Evolutionary conservation across 2,329 filamentous ascomycete species (phyloP).

Genomic region (Cercospora brassicicola): DNA sequence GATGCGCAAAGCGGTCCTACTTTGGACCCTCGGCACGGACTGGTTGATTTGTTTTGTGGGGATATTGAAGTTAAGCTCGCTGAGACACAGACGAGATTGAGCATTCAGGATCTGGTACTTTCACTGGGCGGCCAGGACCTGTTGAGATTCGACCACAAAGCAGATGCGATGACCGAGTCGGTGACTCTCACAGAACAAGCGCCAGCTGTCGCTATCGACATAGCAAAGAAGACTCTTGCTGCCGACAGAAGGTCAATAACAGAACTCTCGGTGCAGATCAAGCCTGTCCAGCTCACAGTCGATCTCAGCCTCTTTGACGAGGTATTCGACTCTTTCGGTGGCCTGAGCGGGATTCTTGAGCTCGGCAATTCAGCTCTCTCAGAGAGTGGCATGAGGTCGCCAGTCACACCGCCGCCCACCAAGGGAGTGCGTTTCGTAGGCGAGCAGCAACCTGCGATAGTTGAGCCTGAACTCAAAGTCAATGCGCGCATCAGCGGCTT

Average conservation of each 20-base stretch:
- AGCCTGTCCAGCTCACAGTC: constrained; percentile 73
- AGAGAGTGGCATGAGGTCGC: constrained; percentile 47
- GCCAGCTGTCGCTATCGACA: constrained; percentile 27
- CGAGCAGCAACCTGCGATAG: constrained; percentile 33
- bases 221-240: constrained; percentile 25
- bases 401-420: constrained; percentile 43
- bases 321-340: constrained; percentile 83
- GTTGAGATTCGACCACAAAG: constrained; percentile 27
- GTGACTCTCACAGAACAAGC: constrained; percentile 21
- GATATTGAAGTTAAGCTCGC: background rate
- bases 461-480: constrained; percentile 57
- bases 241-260: constrained; percentile 28
- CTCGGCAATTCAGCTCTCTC: constrained; percentile 82
- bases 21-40: background rate
- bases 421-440: constrained; percentile 60
- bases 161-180: constrained; percentile 18
- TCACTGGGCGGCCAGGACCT: constrained; percentile 31
- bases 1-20: background rate
- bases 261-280: constrained; percentile 65
- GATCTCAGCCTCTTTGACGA: constrained; percentile 83
- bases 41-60: constrained; percentile 17
- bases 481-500: constrained; percentile 76
- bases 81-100: background rate
- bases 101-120: constrained; percentile 19
- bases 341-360: constrained; percentile 85